phyloP scores from a whole-genome alignment of 2,329 filamentous ascomycete species.

The Aureobasidium vineae region DNA sequence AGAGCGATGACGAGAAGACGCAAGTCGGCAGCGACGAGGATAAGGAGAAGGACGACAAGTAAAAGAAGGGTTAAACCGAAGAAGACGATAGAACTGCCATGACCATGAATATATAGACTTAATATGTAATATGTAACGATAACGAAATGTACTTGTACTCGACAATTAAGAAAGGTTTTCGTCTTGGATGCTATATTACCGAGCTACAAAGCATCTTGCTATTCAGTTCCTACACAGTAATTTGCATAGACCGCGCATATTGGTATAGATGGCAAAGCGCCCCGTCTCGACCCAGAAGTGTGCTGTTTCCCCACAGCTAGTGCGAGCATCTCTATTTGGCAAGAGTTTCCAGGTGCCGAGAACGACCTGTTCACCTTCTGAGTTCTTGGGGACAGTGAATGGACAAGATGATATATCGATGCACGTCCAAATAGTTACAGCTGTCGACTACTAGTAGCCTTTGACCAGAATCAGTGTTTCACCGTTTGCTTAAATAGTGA shows the following conservation, averaged over 20 bases:
- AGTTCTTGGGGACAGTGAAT: too few relatives aligned
- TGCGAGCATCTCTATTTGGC: neutral
- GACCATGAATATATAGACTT: slow-evolving; percentile 2
- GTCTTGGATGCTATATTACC: neutral
- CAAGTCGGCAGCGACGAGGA: slow-evolving; percentile 11
- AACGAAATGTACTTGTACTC: slow-evolving; percentile 12
- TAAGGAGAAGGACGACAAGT: slow-evolving; percentile 1
- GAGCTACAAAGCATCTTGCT: neutral
- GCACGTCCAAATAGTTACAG: too few relatives aligned
- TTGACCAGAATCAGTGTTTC: neutral
- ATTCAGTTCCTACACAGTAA: too few relatives aligned
- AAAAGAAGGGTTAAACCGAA: too few relatives aligned
- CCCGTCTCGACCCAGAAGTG: neutral
- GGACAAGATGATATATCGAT: neutral
- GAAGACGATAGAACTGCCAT: neutral
- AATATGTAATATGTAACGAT: slow-evolving; percentile 18
- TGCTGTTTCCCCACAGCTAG: neutral
- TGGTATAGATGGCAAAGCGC: neutral
- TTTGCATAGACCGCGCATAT: neutral
- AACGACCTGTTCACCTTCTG: too few relatives aligned
- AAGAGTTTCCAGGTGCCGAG: neutral
- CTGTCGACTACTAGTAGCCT: too few relatives aligned
- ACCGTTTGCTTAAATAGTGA: neutral
- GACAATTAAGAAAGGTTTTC: too few relatives aligned
- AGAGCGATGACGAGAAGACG: slow-evolving; percentile 20